Conservation (phyloP, 2,329 filamentous ascomycete genomes). For the Pyrenophora teres region DNA sequence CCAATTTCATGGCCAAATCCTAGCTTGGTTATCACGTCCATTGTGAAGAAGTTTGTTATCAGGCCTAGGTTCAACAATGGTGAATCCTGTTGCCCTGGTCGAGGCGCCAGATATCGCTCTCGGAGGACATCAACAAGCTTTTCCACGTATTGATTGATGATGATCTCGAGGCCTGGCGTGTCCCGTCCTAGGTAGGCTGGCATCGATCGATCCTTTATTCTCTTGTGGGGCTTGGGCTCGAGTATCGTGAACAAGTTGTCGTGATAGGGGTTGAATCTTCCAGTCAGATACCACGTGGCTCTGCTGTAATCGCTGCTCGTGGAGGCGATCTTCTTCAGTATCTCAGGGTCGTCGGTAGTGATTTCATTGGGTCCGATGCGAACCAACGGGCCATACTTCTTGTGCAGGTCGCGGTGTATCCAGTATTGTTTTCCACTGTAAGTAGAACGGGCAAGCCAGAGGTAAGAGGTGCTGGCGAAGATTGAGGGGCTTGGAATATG, state of each 20-base stretch:
- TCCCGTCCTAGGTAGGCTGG: too few species aligned
- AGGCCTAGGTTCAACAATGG: neutral
- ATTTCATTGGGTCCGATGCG: slow-evolving; percentile 54
- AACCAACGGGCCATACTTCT: slow-evolving; percentile 29
- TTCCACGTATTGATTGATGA: too few species aligned
- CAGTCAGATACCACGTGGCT: slow-evolving; percentile 6
- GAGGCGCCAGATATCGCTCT: too few species aligned
- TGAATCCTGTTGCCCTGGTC: neutral
- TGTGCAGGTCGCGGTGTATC: neutral
- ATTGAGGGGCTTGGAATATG: slow-evolving; percentile 2
- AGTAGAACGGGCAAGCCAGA: slow-evolving; percentile 4
- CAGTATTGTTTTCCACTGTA: slow-evolving; percentile 8
- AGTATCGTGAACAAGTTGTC: slow-evolving; percentile 6
- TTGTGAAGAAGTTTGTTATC: slow-evolving; percentile 9
- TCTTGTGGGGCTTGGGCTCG: neutral
- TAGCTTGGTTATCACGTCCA: slow-evolving; percentile 16
- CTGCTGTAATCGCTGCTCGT: slow-evolving; percentile 40
- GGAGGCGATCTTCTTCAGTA: slow-evolving; percentile 49
- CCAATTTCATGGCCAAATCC: slow-evolving; percentile 15
- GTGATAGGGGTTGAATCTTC: slow-evolving; percentile 7
- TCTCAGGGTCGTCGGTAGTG: slow-evolving; percentile 53
- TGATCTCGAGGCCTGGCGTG: too few species aligned
- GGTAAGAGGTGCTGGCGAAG: slow-evolving; percentile 7
- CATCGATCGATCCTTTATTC: neutral
- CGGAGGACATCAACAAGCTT: too few species aligned